A percentile compares a stretch with the other conserved stretches of the same genome.
These are phyloP conservation scores for Talaromyces amestolkiae DNA, from an alignment of 2,329 filamentous ascomycete genomes.

Conservation along the genomic window DNA sequence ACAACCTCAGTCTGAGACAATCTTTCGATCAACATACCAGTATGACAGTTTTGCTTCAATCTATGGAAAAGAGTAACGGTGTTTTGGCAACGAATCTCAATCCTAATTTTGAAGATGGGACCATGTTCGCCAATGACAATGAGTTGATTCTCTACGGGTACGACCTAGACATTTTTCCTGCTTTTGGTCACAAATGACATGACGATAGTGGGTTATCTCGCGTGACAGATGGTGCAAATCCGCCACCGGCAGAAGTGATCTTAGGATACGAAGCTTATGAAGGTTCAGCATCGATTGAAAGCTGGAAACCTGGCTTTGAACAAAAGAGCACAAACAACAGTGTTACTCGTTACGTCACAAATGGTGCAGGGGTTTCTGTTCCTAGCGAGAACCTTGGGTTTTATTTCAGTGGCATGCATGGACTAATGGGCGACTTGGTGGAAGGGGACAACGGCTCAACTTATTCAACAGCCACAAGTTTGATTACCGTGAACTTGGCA, in stretches of 20 bases:
- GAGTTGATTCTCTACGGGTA: constrained; percentile 64
- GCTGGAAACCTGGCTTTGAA: constrained; percentile 48
- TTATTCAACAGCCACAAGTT: constrained; percentile 49
- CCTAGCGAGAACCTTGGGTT: constrained; percentile 70
- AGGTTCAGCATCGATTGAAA: constrained; percentile 42
- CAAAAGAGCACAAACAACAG: constrained; percentile 41
- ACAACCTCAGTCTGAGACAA: constrained; percentile 58
- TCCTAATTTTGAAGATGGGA: constrained; percentile 61
- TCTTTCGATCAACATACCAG: constrained; percentile 56
- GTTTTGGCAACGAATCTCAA: constrained; percentile 51
- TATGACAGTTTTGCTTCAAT: constrained; percentile 51
- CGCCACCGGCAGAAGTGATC: constrained; percentile 46
- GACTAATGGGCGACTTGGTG: constrained; percentile 52
- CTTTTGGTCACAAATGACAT: not conserved
- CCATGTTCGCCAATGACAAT: constrained; percentile 62
- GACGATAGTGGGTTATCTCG: constrained; percentile 47
- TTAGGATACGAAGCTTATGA: constrained; percentile 54
- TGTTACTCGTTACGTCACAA: constrained; percentile 62
- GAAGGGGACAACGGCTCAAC: constrained; percentile 36
- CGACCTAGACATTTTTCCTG: not conserved
- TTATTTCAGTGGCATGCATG: constrained; percentile 66
- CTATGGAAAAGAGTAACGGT: constrained; percentile 50
- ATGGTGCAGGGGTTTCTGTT: constrained; percentile 62
- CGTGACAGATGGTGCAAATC: constrained; percentile 34
- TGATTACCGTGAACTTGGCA: constrained; percentile 63